phyloP scores from a whole-genome alignment of 345 rosid genomes.

The Euclidium syriacum region DNA sequence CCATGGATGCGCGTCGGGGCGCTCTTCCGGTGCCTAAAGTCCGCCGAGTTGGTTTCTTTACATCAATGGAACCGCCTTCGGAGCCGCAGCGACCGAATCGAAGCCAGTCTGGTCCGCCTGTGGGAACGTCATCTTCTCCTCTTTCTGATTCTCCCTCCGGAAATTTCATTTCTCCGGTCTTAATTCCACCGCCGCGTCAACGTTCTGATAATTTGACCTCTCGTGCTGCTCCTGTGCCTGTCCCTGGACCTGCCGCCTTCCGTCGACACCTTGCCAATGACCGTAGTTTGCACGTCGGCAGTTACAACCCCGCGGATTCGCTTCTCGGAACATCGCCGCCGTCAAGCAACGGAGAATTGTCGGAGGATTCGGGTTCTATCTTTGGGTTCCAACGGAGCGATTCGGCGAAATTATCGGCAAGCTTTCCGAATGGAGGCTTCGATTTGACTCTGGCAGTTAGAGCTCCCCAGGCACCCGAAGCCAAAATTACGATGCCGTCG shows the following conservation, averaged over 20 bases:
- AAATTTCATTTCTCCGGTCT: conserved; percentile 51
- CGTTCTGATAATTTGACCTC: conserved; percentile 47
- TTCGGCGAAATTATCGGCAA: conserved; percentile 56
- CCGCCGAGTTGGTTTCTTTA: conserved; percentile 72
- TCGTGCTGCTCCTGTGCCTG: conserved; percentile 52
- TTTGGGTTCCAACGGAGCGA: conserved; percentile 49
- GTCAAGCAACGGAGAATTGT: conserved; percentile 37
- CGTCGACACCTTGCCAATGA: conserved; percentile 22
- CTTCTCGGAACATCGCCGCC: conserved; percentile 54
- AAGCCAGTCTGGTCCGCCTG: conserved; percentile 45
- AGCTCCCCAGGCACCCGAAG: conserved; percentile 9
- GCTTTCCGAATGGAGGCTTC: conserved; percentile 70
- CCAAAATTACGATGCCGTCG: background rate
- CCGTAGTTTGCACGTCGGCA: conserved; percentile 34
- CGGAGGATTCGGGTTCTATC: conserved; percentile 48
- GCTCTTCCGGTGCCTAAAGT: conserved; percentile 52
- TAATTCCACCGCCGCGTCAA: conserved; percentile 76
- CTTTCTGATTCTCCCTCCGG: conserved; percentile 47
- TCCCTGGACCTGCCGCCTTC: conserved; percentile 40
- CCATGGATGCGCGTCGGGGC: conserved; percentile 51
- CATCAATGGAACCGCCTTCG: conserved; percentile 42
- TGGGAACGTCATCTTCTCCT: conserved; percentile 35
- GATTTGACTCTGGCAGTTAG: conserved; percentile 49
- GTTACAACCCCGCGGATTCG: conserved; percentile 61
- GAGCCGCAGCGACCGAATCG: conserved; percentile 35